Conservation (phyloP, 1,139 yeast genomes). For the Kodamaea sp. region DNA sequence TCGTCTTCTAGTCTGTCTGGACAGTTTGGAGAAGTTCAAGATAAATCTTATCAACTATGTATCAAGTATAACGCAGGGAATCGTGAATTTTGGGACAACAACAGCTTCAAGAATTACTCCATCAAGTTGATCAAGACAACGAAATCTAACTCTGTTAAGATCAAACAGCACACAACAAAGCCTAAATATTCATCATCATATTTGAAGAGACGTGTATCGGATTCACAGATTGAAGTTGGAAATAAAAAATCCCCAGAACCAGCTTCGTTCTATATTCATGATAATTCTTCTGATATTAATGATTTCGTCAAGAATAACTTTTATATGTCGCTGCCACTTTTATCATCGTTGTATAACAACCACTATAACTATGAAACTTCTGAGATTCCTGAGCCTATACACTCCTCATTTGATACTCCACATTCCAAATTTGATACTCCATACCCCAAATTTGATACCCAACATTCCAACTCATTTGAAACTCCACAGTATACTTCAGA, state of each 20-base stretch:
- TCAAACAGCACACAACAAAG: slow-evolving; percentile 17
- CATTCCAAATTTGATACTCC: too few relatives aligned
- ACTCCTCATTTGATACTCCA: too few relatives aligned
- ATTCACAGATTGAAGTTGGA: slow-evolving; percentile 20
- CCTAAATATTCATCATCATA: slow-evolving; percentile 42
- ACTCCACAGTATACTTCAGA: too few relatives aligned
- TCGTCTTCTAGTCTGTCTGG: background rate
- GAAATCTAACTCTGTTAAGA: background rate
- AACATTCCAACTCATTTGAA: too few relatives aligned
- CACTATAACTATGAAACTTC: slow-evolving; percentile 1
- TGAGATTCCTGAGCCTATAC: too few relatives aligned
- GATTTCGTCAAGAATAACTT: slow-evolving; percentile 38
- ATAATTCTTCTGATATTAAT: slow-evolving; percentile 18
- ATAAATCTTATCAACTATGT: slow-evolving; percentile 46
- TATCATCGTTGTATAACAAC: slow-evolving; percentile 19
- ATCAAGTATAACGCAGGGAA: slow-evolving; percentile 51
- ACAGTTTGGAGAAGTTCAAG: slow-evolving; percentile 10
- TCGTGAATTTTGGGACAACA: slow-evolving; percentile 77
- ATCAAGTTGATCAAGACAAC: slow-evolving; percentile 39
- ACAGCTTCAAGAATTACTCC: slow-evolving; percentile 54
- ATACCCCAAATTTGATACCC: too few relatives aligned
- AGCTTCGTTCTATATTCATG: slow-evolving; percentile 11
- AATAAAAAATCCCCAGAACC: background rate
- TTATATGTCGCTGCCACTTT: slow-evolving; percentile 39
- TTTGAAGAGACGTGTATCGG: slow-evolving; percentile 35